A percentile compares a stretch with the other conserved stretches of the same genome.
These are phyloP conservation scores for Suillus variegatus DNA, from an alignment of 768 basidiomycete genomes.

Conservation along the genomic window DNA sequence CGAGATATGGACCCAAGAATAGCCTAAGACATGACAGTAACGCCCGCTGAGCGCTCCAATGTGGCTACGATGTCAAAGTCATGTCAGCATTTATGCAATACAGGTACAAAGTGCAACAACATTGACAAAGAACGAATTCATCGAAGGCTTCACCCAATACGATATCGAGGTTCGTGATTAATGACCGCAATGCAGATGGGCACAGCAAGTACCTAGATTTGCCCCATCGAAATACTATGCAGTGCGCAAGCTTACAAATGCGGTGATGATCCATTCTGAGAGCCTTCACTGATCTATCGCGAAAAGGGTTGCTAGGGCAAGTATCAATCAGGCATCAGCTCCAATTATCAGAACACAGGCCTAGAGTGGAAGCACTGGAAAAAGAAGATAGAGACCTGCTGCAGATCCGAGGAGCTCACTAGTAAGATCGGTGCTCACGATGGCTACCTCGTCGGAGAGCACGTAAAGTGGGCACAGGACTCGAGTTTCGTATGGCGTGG, in stretches of 20 bases:
- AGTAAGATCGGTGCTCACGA: conserved; percentile 29
- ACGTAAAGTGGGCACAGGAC: conserved; percentile 64
- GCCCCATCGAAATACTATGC: conserved; percentile 8
- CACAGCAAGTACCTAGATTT: conserved; percentile 60
- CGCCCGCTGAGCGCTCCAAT: conserved; percentile 58
- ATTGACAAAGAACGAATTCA: conserved; percentile 66
- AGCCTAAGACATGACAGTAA: conserved; percentile 93
- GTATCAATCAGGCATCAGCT: conserved; percentile 66
- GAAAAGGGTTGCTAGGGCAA: conserved; percentile 72
- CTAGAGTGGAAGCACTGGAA: conserved; percentile 68
- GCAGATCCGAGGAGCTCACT: conserved; percentile 82
- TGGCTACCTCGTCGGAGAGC: conserved; percentile 72
- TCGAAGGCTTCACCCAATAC: conserved; percentile 73
- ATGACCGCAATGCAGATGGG: conserved; percentile 79
- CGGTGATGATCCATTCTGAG: conserved; percentile 69
- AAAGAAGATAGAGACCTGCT: conserved; percentile 71
- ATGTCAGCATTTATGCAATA: conserved; percentile 29
- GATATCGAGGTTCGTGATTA: conserved; percentile 65
- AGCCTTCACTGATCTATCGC: conserved; percentile 60
- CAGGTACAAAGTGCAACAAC: conserved; percentile 66
- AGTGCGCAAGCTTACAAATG: conserved; percentile 47
- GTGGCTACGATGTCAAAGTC: conserved; percentile 35
- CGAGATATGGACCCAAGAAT: conserved; percentile 85
- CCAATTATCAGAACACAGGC: conserved; percentile 70
- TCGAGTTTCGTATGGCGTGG: conserved; percentile 41